phyloP scores from a whole-genome alignment of 768 basidiomycete genomes.

The Trametes cingulata region DNA sequence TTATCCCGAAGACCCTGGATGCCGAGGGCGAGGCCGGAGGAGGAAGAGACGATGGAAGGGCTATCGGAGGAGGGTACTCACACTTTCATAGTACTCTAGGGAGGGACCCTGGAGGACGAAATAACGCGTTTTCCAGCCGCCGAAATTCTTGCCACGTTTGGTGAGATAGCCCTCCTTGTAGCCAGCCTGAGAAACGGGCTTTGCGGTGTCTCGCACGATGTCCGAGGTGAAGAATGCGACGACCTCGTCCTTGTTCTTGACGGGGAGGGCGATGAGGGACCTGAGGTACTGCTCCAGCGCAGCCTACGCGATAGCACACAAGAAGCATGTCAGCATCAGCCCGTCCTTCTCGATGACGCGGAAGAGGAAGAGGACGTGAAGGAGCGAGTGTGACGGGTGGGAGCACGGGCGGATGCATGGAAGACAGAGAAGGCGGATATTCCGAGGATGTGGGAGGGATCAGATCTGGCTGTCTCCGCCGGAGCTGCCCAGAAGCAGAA shows the following conservation, averaged over 20 bases:
- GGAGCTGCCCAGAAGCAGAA: slow-evolving; percentile 5
- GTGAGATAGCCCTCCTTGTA: slow-evolving; percentile 96
- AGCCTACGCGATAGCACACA: slow-evolving; percentile 42
- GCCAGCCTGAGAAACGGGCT: slow-evolving; percentile 75
- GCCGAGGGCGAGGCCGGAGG: background rate
- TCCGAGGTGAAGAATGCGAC: slow-evolving; percentile 93
- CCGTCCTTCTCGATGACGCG: background rate
- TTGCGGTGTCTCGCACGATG: slow-evolving; percentile 72
- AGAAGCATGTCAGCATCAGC: slow-evolving; percentile 14
- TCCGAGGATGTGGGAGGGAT: slow-evolving; percentile 9
- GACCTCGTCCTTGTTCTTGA: slow-evolving; percentile 87
- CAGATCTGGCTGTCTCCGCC: slow-evolving; percentile 6
- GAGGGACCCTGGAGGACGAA: slow-evolving; percentile 91
- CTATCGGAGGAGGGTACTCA: slow-evolving; percentile 46
- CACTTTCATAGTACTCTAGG: slow-evolving; percentile 93
- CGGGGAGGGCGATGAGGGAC: slow-evolving; percentile 74
- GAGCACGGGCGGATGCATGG: background rate
- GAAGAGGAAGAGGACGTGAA: background rate
- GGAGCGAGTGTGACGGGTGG: background rate
- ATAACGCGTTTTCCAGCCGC: slow-evolving; percentile 95
- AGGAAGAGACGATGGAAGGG: slow-evolving; percentile 1
- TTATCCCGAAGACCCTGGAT: background rate
- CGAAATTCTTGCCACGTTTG: slow-evolving; percentile 96
- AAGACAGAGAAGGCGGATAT: slow-evolving; percentile 2
- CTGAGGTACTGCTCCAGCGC: slow-evolving; percentile 86